A percentile compares a stretch with the other conserved stretches of the same genome.
These are phyloP conservation scores for Myriosclerotinia scirpicola DNA, from an alignment of 2,329 filamentous ascomycete genomes.

Conservation along the genomic window DNA sequence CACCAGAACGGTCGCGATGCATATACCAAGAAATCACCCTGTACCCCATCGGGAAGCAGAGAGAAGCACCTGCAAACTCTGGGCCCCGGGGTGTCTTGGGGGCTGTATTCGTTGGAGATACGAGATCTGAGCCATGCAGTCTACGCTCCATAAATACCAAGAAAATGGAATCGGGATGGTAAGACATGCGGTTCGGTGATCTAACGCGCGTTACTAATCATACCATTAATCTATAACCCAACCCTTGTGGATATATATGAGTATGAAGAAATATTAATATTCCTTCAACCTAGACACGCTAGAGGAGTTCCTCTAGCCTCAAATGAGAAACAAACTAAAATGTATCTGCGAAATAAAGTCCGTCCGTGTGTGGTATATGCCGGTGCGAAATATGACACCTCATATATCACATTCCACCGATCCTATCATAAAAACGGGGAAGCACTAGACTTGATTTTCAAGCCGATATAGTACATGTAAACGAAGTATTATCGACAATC, in stretches of 20 bases:
- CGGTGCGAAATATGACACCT: background rate
- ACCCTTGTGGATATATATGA: too few relatives aligned
- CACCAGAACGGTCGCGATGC: conserved; percentile 16
- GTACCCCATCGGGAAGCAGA: background rate
- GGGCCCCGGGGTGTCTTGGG: background rate
- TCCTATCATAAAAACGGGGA: background rate
- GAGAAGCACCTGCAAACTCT: background rate
- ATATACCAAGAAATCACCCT: background rate
- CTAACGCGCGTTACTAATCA: background rate
- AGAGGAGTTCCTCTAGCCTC: too few relatives aligned
- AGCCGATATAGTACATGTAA: conserved; percentile 1
- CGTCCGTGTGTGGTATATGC: background rate
- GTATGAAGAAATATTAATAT: too few relatives aligned
- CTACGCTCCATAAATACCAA: background rate
- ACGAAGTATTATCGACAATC: too few relatives aligned
- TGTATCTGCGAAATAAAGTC: background rate
- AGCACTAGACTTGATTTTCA: background rate
- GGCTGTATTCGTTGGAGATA: conserved; percentile 16
- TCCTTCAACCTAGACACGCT: too few relatives aligned
- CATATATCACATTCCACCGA: conserved; percentile 1
- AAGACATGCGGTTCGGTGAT: conserved; percentile 8
- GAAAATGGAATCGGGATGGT: background rate
- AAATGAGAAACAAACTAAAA: too few relatives aligned
- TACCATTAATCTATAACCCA: too few relatives aligned
- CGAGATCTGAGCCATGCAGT: background rate